These are phyloP conservation scores for Colletotrichum sp. DNA, from an alignment of 2,329 filamentous ascomycete genomes.

Conservation along the genomic window DNA sequence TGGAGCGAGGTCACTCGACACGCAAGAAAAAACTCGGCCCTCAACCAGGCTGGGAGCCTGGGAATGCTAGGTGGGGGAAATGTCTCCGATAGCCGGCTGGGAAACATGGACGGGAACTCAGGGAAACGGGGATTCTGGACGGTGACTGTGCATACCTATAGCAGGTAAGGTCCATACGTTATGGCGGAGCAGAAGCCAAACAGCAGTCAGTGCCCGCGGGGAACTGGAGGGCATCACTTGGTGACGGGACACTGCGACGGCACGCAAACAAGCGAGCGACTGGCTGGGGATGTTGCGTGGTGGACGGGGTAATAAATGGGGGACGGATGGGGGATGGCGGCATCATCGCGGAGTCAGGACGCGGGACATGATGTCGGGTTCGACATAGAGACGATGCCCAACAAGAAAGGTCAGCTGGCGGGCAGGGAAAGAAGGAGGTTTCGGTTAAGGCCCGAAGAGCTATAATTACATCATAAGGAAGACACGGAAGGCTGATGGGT, in stretches of 20 bases:
- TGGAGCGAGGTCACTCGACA: slow-evolving; percentile 15
- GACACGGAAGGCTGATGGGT: background rate
- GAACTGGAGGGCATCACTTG: background rate
- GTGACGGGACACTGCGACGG: background rate
- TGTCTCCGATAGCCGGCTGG: background rate
- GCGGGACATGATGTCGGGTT: background rate
- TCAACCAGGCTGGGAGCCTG: background rate
- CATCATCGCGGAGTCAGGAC: background rate
- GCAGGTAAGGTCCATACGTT: background rate
- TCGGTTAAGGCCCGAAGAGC: slow-evolving; percentile 17
- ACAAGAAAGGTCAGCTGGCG: background rate
- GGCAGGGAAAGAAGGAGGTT: background rate
- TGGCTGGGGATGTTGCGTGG: background rate
- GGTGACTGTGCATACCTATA: background rate
- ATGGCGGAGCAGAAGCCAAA: background rate
- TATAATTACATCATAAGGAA: slow-evolving; percentile 17
- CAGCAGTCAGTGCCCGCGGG: background rate
- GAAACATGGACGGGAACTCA: no score
- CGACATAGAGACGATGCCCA: background rate
- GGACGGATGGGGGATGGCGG: background rate
- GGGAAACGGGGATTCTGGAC: background rate
- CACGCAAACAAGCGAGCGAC: background rate
- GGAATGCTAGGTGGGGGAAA: background rate
- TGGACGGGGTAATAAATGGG: background rate
- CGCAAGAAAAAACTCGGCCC: background rate